phyloP scores from a whole-genome alignment of 306 rosid species.

The Abrus pulchellus region DNA sequence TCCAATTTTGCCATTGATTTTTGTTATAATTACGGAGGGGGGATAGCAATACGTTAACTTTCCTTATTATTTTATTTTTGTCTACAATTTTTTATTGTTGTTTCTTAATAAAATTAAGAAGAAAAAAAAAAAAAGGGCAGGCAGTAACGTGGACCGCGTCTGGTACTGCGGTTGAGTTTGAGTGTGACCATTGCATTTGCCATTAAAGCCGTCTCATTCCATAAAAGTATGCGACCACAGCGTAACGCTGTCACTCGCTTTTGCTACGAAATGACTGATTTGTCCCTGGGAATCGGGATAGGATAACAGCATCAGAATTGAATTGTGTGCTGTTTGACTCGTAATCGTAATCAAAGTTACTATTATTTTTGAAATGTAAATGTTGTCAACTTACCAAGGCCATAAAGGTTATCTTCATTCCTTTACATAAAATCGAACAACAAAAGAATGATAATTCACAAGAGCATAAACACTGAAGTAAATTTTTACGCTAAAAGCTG shows the following conservation, averaged over 20 bases:
- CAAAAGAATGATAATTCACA: neutral
- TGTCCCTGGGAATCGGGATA: neutral
- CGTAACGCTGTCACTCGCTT: constrained; percentile 33
- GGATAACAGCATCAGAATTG: neutral
- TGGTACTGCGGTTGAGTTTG: neutral
- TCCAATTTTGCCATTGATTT: no score
- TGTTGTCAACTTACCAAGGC: constrained; percentile 9
- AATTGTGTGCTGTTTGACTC: constrained; percentile 19
- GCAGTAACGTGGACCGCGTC: neutral
- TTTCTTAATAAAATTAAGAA: no score
- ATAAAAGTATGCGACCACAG: constrained; percentile 32
- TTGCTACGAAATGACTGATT: constrained; percentile 16
- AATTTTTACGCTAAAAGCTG: neutral
- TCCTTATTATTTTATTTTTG: no score
- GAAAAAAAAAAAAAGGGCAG: no score
- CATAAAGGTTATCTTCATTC: neutral
- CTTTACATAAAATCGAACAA: neutral
- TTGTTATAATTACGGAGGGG: no score
- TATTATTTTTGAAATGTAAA: constrained; percentile 18
- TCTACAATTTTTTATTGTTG: no score
- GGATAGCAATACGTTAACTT: no score
- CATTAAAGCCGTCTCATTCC: neutral
- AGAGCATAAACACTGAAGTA: neutral
- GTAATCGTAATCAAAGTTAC: neutral
- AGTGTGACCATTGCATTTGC: constrained; percentile 12